Percentiles rank a stretch among this genome's conserved stretches.
phyloP scores from a whole-genome alignment of 441 rosid genomes.

The Syzygium syzygioides region DNA sequence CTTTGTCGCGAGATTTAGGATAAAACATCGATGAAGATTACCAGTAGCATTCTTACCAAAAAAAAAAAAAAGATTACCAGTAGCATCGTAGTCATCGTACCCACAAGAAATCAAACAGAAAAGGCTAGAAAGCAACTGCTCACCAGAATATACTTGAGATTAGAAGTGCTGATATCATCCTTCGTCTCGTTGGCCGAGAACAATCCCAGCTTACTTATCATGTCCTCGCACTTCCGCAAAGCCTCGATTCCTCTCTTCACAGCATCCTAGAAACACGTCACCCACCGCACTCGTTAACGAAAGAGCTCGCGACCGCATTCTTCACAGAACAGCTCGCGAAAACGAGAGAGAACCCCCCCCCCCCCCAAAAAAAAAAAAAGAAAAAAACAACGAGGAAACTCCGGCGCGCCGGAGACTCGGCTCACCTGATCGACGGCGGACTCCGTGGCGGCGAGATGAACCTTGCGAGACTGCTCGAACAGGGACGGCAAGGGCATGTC shows the following conservation, averaged over 20 bases:
- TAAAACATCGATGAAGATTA: background rate
- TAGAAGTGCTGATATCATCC: slow-evolving; percentile 74
- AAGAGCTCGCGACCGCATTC: background rate
- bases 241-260: slow-evolving; percentile 62
- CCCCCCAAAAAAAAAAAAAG: too few relatives aligned
- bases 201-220: slow-evolving; percentile 72
- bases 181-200: slow-evolving; percentile 87
- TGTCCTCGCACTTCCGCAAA: slow-evolving; percentile 74
- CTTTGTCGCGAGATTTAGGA: background rate
- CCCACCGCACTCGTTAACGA: background rate
- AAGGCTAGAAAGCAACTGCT: background rate
- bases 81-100: background rate
- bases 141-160: slow-evolving; percentile 89
- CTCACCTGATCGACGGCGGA: slow-evolving; percentile 63
- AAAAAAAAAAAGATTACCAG: background rate
- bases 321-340: background rate
- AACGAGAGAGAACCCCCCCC: background rate
- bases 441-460: slow-evolving; percentile 49
- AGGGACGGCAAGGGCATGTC: slow-evolving; percentile 64
- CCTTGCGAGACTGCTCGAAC: slow-evolving; percentile 72
- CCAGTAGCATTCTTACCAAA: background rate
- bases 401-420: background rate
- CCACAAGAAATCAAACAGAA: background rate
- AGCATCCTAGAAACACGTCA: slow-evolving; percentile 27
- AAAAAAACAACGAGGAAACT: background rate